Percentiles rank a stretch among this genome's conserved stretches.
phyloP scores from a whole-genome alignment of 495 filamentous ascomycete species.

The Neurospora africana region DNA sequence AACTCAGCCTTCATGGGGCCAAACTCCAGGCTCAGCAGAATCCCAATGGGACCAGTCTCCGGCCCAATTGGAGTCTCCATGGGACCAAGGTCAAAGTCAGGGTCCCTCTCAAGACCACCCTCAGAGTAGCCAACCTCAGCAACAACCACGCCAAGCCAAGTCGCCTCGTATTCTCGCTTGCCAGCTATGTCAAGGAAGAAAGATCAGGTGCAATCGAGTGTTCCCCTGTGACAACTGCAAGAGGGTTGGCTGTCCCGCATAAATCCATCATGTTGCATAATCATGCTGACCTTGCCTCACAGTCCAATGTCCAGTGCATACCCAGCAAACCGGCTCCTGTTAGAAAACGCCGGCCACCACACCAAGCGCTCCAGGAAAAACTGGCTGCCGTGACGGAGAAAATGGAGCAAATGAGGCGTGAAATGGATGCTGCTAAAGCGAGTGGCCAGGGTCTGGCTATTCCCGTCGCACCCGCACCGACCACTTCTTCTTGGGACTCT shows the following conservation, averaged over 20 bases:
- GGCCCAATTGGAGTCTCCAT: neutral
- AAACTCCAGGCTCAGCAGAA: neutral
- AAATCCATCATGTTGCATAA: constrained; percentile 1
- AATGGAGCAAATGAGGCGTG: neutral
- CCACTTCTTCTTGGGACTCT: constrained; percentile 18
- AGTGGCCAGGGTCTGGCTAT: neutral
- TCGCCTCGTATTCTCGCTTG: constrained; percentile 29
- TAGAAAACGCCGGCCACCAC: constrained; percentile 35
- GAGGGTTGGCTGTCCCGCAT: neutral
- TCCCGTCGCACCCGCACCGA: neutral
- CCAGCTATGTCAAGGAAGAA: constrained; percentile 49
- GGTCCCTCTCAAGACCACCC: neutral
- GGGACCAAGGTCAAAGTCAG: neutral
- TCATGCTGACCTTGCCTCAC: neutral
- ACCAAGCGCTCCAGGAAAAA: constrained; percentile 39
- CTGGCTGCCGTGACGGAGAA: constrained; percentile 15
- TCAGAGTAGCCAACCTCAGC: neutral
- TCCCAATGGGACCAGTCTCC: neutral
- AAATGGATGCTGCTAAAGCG: neutral
- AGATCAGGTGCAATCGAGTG: constrained; percentile 59
- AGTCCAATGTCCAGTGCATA: constrained; percentile 37
- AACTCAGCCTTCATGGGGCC: neutral
- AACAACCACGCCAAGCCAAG: constrained; percentile 7
- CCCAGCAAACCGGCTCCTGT: constrained; percentile 39
- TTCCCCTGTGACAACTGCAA: constrained; percentile 57